Percentiles rank a stretch among this genome's conserved stretches.
Conservation (phyloP, 495 filamentous ascomycete genomes). For the Xylona heveae region DNA sequence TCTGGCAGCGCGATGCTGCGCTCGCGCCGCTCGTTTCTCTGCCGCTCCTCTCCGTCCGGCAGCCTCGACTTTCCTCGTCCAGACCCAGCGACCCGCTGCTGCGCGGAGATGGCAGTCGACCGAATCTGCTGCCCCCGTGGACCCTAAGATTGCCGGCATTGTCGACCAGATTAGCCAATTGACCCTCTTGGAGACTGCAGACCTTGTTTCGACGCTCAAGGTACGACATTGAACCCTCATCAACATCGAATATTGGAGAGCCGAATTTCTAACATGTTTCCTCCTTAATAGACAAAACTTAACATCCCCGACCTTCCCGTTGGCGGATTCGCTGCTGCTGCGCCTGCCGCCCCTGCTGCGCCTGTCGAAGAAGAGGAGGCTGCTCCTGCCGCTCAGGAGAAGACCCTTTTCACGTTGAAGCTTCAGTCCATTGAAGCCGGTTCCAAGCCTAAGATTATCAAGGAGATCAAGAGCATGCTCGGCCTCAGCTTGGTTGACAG, state of each 20-base stretch:
- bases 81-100: no score
- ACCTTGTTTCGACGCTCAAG: slow-evolving; percentile 83
- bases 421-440: slow-evolving; percentile 68
- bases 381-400: slow-evolving; percentile 65
- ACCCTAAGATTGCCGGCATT: slow-evolving; percentile 78
- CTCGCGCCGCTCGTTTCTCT: no score
- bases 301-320: slow-evolving; percentile 97
- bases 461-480: slow-evolving; percentile 93
- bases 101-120: slow-evolving; percentile 52
- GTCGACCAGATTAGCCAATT: slow-evolving; percentile 97
- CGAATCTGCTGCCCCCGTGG: slow-evolving; percentile 34
- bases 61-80: no score
- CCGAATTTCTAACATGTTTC: slow-evolving; percentile 3
- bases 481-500: slow-evolving; percentile 93
- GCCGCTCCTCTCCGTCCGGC: no score
- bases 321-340: slow-evolving; percentile 57
- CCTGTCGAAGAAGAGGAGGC: slow-evolving; percentile 67
- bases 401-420: slow-evolving; percentile 94
- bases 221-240: slow-evolving; percentile 20
- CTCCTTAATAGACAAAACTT: slow-evolving; percentile 49
- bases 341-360: slow-evolving; percentile 39
- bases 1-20: no score
- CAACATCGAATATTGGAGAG: slow-evolving; percentile 1
- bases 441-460: slow-evolving; percentile 96
- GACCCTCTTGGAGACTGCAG: slow-evolving; percentile 90